Percentiles rank a stretch among this genome's conserved stretches.
Evolutionary conservation across 2,329 filamentous ascomycete genomes (phyloP).

Genomic region (Fusarium mexicanum): DNA sequence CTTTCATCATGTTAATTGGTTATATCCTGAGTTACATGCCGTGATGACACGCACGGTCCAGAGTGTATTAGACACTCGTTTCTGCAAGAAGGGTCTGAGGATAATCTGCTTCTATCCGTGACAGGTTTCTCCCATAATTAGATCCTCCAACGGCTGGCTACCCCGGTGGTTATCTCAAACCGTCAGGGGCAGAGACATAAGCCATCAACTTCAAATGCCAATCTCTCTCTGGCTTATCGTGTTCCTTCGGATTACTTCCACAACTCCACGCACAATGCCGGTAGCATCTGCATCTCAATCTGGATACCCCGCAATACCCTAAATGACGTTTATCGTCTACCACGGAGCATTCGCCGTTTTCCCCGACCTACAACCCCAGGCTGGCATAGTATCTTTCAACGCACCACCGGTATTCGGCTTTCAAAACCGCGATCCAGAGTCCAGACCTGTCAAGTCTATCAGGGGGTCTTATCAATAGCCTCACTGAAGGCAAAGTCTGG

Average conservation of each 20-base stretch:
- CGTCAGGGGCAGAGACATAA: background rate
- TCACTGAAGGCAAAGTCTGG: background rate
- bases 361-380: slow-evolving; percentile 23
- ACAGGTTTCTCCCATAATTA: background rate
- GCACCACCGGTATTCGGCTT: slow-evolving; percentile 27
- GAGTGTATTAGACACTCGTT: background rate
- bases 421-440: slow-evolving; percentile 10
- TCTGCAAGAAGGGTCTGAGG: background rate
- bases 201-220: background rate
- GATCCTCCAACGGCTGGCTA: background rate
- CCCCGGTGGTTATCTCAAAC: background rate
- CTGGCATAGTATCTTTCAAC: slow-evolving; percentile 20
- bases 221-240: background rate
- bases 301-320: slow-evolving; percentile 31
- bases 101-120: background rate
- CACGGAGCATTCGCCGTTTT: slow-evolving; percentile 25
- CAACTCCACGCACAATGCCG: slow-evolving; percentile 1
- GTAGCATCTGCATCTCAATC: slow-evolving; percentile 8
- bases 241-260: background rate
- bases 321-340: slow-evolving; percentile 28
- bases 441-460: background rate
- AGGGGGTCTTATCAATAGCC: background rate
- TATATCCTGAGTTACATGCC: background rate
- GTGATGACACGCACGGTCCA: background rate
- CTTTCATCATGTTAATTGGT: background rate